A percentile compares a stretch with the other conserved stretches of the same genome.
Conservation (phyloP, 495 filamentous ascomycete species). For the Chaetomium fimeti region DNA sequence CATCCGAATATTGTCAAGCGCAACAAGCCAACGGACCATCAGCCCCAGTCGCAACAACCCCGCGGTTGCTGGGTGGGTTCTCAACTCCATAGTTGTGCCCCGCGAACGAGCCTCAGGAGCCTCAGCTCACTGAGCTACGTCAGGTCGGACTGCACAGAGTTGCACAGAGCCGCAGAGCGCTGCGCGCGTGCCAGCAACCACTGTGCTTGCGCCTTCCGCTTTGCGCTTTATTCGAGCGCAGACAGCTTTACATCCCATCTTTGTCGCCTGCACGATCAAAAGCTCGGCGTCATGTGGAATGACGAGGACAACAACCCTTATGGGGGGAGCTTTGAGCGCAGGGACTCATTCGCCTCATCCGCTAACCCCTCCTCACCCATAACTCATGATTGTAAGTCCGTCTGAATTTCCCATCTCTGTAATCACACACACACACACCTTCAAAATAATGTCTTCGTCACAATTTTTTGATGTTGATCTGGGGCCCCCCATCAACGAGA, state of each 20-base stretch:
- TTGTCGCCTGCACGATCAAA: conserved; percentile 1
- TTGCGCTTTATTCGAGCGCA: not conserved
- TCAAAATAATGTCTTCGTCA: conserved; percentile 38
- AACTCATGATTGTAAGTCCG: conserved; percentile 49
- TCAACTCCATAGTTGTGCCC: not conserved
- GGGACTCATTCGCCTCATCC: conserved; percentile 72
- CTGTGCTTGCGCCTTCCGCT: not conserved
- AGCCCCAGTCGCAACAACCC: conserved; percentile 8
- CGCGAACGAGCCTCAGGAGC: conserved; percentile 1
- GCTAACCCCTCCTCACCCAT: conserved; percentile 63
- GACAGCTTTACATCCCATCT: conserved; percentile 1
- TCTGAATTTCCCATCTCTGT: not conserved
- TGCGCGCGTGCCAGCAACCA: not conserved
- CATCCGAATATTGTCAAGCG: not conserved
- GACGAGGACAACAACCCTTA: conserved; percentile 94
- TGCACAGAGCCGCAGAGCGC: not conserved
- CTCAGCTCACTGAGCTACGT: not conserved
- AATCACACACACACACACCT: not conserved
- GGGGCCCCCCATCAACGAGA: conserved; percentile 6
- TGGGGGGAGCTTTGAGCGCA: conserved; percentile 77
- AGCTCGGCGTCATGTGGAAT: conserved; percentile 63
- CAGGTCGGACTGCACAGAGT: no score
- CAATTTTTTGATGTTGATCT: conserved; percentile 33
- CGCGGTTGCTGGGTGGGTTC: conserved; percentile 4
- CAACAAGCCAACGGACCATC: not conserved